Evolutionary conservation across 2,329 filamentous ascomycete species (phyloP), one percentile per base, ranked within the genome.

Genomic region (Neopestalotiopsis sp.): DNA sequence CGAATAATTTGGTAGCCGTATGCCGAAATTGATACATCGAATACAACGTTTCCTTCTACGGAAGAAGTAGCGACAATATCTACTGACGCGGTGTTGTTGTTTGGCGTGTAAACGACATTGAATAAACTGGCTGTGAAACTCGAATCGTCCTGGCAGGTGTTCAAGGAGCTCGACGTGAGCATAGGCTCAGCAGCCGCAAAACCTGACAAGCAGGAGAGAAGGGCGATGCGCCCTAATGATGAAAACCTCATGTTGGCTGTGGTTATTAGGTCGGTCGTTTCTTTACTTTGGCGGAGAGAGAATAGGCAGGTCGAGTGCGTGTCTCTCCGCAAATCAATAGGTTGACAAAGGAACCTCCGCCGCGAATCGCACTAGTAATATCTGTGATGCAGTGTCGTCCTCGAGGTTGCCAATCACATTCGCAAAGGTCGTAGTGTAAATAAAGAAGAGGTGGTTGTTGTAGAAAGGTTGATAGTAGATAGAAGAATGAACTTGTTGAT

Each of bases 51-150:
- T 75, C 94, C 94, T 74, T 92, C 88, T 71, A 98, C 92, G 58
- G 93, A 88, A 28, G 94, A 97, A 42, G 94, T 91, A 72, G 93
- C 94, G 70, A 92, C 88, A 73, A 97, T 90, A 76, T 94, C 88
- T 80, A 97, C 89, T 67, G 85, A 84, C 66, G 95, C 85, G 40
- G 90, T 91, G 74, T 87, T 86, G 82, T 97, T 97, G 78, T 86
- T 84, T 40, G 93, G 92, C 1, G 91, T 94, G 81, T 93, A 94
- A 72, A 89, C 84, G 79, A 97, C 92, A 74, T 97, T 92, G 88
- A 98, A 97, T 69, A 96, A 87, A 74, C 92, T 94, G 75, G 95
- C 94, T 4, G 93, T 92, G 81, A 98, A 97, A 77, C 90, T 91
- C 34, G 93, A 95, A 81, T 95, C 91, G 69, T 90, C 85, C 85